Evolutionary conservation across 306 rosid species (phyloP).

Genomic region (Medicago lupulina): DNA sequence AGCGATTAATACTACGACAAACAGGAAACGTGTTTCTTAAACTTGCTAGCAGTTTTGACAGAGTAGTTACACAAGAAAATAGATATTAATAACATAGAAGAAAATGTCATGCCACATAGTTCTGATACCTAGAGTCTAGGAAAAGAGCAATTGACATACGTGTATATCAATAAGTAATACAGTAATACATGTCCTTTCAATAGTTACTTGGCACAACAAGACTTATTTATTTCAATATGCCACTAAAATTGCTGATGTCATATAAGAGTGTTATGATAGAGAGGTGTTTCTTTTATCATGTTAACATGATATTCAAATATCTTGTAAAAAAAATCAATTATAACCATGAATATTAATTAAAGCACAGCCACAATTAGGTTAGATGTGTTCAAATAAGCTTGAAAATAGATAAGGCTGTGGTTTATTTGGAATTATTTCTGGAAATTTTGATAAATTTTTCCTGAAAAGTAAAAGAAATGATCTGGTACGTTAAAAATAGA

Average conservation of each 20-base stretch:
- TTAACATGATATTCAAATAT: slow-evolving; percentile 1
- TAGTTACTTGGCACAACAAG: not conserved
- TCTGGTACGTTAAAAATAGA: slow-evolving; percentile 1
- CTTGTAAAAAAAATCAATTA: not conserved
- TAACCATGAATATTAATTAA: not conserved
- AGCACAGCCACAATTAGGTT: slow-evolving; percentile 4
- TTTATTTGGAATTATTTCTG: slow-evolving; percentile 10
- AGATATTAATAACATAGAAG: not conserved
- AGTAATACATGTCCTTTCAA: not conserved
- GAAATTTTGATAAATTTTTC: not conserved
- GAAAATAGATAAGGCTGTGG: not conserved
- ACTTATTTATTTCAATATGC: not conserved
- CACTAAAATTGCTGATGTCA: not conserved
- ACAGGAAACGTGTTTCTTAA: slow-evolving; percentile 1
- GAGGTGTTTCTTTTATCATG: slow-evolving; percentile 9
- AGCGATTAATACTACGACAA: slow-evolving; percentile 5
- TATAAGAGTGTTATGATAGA: slow-evolving; percentile 7
- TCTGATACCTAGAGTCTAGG: slow-evolving; percentile 27
- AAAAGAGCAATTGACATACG: not conserved
- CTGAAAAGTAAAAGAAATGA: not conserved
- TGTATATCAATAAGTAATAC: not conserved
- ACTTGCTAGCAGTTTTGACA: slow-evolving; percentile 23
- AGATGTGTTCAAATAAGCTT: slow-evolving; percentile 23
- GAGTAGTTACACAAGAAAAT: slow-evolving; percentile 25
- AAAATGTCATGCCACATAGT: slow-evolving; percentile 16